Base-by-base conservation (phyloP, 441 rosid genomes). In the Aleurites moluccanus region DNA sequence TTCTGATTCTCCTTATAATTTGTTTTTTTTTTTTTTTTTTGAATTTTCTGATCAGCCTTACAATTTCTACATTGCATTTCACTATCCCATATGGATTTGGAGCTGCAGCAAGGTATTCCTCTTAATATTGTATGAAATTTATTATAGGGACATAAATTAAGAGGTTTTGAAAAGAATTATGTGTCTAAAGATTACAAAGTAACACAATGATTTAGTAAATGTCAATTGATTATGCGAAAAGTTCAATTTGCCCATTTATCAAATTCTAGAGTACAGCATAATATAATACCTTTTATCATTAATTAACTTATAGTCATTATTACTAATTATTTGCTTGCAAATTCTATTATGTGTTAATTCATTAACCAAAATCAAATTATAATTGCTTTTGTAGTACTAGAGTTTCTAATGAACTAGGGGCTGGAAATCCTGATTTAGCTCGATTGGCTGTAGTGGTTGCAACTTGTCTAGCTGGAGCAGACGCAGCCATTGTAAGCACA, bases 21-120 rank as follows among this genome's bases (percentile, higher is more conserved):
- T 15, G 5, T 11, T 23, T 25, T 68, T 28, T 64, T 15, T 18
- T 11, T 23, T 25, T 68, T 28, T 64, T 72, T 4, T 4, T 4
- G 5, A 38, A 38, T 0, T 38, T 38, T 38, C 9, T 72, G 8
- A 62, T 11, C 83, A 87, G 92, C 81, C 86, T 90, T 56, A 78
- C 94, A 16, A 82, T 87, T 70, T 84, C 90, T 18, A 79, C 85
- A 0, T 80, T 87, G 85, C 94, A 90, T 79, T 86, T 83, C 78
- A 77, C 86, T 35, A 27, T 87, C 2, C 85, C 91, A 38, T 84
- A 80, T 69, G 92, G 86, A 67, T 79, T 90, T 1, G 88, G 89
- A 68, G 94, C 79, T 53, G 89, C 94, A 50, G 89, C 89, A 69
- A 90, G 94, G 91, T 83, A 10, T 47, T 21, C 71, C 25, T 28